phyloP scores from a whole-genome alignment of 371 early-diverging fungal genomes.

The Mucor racemosus region DNA sequence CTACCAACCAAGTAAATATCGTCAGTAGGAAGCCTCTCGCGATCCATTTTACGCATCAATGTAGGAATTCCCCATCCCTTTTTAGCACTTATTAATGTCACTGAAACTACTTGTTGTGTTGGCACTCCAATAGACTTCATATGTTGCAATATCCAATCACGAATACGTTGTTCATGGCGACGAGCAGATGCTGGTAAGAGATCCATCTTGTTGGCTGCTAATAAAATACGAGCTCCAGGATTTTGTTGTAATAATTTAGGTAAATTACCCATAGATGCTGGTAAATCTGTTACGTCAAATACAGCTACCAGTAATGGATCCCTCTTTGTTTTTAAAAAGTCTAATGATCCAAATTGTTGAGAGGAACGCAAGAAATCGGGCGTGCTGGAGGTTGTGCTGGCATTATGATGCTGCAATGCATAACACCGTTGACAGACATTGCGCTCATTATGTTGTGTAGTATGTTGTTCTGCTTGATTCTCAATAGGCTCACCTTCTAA shows the following conservation, averaged over 20 bases:
- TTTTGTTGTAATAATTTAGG: constrained; percentile 49
- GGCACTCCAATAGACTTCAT: constrained; percentile 47
- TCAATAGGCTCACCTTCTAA: constrained; percentile 24
- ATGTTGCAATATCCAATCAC: constrained; percentile 60
- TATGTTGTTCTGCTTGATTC: constrained; percentile 9
- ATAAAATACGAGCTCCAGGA: constrained; percentile 52
- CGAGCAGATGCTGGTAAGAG: constrained; percentile 57
- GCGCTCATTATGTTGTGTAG: constrained; percentile 25
- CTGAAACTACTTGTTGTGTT: constrained; percentile 42
- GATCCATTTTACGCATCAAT: constrained; percentile 51
- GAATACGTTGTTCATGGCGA: constrained; percentile 56
- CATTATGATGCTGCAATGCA: constrained; percentile 53
- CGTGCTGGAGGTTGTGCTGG: constrained; percentile 41
- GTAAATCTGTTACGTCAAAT: constrained; percentile 69
- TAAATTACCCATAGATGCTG: constrained; percentile 57
- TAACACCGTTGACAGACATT: constrained; percentile 71
- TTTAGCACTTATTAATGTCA: constrained; percentile 67
- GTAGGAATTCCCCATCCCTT: constrained; percentile 64
- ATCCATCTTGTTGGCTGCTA: constrained; percentile 75
- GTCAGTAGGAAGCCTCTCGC: constrained; percentile 56
- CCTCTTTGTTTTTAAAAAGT: constrained; percentile 60
- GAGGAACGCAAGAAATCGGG: constrained; percentile 51
- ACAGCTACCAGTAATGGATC: constrained; percentile 63
- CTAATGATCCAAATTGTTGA: constrained; percentile 59
- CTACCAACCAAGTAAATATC: constrained; percentile 74